phyloP scores from a whole-genome alignment of 176 grass and related monocot genomes.

The Phragmites australis region DNA sequence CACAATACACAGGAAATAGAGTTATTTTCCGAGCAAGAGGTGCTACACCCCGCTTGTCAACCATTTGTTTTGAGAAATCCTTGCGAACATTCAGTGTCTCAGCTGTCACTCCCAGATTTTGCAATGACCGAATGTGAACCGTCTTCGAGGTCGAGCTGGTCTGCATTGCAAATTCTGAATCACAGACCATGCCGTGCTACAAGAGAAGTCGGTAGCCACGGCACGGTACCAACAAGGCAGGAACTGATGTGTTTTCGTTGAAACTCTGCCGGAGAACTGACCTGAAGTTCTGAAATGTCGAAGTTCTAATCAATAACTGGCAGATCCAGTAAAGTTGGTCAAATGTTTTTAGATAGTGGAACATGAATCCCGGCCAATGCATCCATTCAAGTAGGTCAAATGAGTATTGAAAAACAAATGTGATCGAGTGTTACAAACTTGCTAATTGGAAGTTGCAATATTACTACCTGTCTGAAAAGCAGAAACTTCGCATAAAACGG shows the following conservation, averaged over 20 bases:
- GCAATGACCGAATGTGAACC: background rate
- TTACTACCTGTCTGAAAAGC: background rate
- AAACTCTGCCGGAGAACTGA: background rate
- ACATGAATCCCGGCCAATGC: too few species aligned
- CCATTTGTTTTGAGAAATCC: background rate
- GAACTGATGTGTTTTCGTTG: background rate
- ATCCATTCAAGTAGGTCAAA: too few species aligned
- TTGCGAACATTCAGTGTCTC: background rate
- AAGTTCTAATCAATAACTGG: background rate
- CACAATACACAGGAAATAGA: background rate
- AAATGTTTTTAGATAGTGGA: too few species aligned
- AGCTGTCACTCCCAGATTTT: background rate
- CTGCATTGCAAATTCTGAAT: background rate
- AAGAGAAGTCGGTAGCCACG: background rate
- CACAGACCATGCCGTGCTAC: background rate
- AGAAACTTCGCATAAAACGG: background rate
- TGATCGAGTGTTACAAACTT: background rate
- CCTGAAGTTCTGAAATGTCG: background rate
- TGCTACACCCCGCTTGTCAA: background rate
- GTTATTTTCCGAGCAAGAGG: background rate
- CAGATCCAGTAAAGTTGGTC: background rate
- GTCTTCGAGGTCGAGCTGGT: background rate
- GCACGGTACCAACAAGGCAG: background rate
- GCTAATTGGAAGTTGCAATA: background rate
- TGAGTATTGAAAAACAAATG: too few species aligned